phyloP scores from a whole-genome alignment of 371 early-diverging fungal genomes.

The Smittium mucronatum region DNA sequence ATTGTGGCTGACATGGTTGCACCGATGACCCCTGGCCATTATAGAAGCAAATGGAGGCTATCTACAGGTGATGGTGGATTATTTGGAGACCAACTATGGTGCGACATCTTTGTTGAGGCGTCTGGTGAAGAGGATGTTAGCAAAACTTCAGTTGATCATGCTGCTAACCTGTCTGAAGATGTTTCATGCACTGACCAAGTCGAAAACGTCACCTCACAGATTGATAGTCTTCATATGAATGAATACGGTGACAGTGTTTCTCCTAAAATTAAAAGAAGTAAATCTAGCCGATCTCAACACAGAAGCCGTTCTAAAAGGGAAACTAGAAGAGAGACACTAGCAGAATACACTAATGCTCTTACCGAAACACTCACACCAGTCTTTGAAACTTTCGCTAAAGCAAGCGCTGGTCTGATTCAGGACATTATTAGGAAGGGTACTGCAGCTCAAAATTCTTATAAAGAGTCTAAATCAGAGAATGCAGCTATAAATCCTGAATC shows the following conservation, averaged over 20 bases:
- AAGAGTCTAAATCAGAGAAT: not conserved
- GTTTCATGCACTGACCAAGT: slow-evolving; percentile 1
- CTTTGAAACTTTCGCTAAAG: slow-evolving; percentile 4
- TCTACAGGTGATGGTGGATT: slow-evolving; percentile 40
- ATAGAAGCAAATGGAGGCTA: slow-evolving; percentile 49
- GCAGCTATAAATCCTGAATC: not conserved
- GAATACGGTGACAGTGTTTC: not conserved
- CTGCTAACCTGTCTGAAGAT: not conserved
- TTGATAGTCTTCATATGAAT: not conserved
- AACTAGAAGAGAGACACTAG: not conserved
- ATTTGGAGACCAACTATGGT: slow-evolving; percentile 56
- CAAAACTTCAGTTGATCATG: not conserved
- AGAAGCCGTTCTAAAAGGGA: not conserved
- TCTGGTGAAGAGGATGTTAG: slow-evolving; percentile 5
- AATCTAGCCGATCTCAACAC: not conserved
- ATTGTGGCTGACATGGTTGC: slow-evolving; percentile 48
- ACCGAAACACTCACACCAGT: slow-evolving; percentile 3
- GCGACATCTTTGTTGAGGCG: slow-evolving; percentile 41
- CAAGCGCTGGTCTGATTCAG: slow-evolving; percentile 5
- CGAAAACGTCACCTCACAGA: not conserved
- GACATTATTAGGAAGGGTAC: slow-evolving; percentile 9
- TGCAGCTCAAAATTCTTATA: slow-evolving; percentile 2
- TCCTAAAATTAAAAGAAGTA: not conserved
- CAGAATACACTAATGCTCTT: slow-evolving; percentile 6
- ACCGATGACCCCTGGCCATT: slow-evolving; percentile 44